Conservation (phyloP, 2,329 filamentous ascomycete species). For the Metarhizium guizhouense region DNA sequence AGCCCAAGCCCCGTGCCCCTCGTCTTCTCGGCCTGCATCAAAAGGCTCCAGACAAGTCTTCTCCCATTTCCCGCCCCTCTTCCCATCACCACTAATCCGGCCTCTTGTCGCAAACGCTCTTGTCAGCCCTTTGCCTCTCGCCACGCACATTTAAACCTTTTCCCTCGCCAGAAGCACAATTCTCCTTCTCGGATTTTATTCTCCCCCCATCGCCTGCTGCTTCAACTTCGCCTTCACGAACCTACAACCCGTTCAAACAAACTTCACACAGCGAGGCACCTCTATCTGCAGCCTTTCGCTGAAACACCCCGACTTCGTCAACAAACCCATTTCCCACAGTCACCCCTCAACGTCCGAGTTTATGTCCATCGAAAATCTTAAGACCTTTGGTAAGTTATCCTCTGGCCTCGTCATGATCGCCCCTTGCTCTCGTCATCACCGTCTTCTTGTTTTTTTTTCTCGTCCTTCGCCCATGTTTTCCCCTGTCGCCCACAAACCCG, state of each 20-base stretch:
- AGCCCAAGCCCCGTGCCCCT: constrained; percentile 9
- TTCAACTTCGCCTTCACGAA: constrained; percentile 5
- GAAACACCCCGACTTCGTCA: constrained; percentile 22
- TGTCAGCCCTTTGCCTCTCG: constrained; percentile 1
- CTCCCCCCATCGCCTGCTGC: background rate
- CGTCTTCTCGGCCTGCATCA: constrained; percentile 14
- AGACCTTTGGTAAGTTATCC: constrained; percentile 71
- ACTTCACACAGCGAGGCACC: constrained; percentile 33
- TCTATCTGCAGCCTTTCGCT: constrained; percentile 40
- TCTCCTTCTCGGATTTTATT: background rate
- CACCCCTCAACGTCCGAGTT: constrained; percentile 65
- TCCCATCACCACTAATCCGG: constrained; percentile 1
- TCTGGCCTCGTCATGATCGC: background rate
- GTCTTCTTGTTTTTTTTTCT: background rate
- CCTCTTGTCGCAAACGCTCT: constrained; percentile 5
- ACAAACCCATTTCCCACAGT: constrained; percentile 43
- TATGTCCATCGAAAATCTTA: constrained; percentile 99
- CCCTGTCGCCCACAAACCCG: background rate
- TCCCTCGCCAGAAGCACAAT: background rate
- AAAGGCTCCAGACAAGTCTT: constrained; percentile 1
- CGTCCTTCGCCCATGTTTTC: background rate
- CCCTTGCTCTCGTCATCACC: background rate
- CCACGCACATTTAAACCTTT: background rate
- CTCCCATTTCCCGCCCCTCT: constrained; percentile 4
- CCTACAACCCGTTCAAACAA: constrained; percentile 10